Evolutionary conservation across 2,329 filamentous ascomycete species (phyloP), one percentile per base, ranked within the genome.

Genomic region (Paradendryphiella salina): DNA sequence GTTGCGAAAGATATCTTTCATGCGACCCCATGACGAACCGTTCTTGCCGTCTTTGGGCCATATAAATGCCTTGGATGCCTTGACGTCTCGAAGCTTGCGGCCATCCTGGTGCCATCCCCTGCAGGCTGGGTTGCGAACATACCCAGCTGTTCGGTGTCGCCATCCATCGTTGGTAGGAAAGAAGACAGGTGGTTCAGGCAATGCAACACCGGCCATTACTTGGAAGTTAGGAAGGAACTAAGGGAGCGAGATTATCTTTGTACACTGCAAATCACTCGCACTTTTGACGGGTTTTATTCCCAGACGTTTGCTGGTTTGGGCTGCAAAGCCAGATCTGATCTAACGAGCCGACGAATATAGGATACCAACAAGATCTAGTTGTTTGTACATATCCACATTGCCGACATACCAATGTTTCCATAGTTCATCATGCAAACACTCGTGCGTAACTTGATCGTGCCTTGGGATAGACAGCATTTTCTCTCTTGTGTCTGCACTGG

Each of bases 21-120:
- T 55, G 13, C 77, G 66, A 8, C 76, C 75, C 52, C 65, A 62
- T 2, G 56, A 64, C 0, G 69, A 69, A 1, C 63, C 60, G 14
- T 72, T 67, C 33, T 70, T 73, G 23, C 75, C 75, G 52, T 79
- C 77, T 38, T 72, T 71, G 0, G 77, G 77, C 65, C 77, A 77
- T 11, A 77, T 69, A 50, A 71, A 76, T 62, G 74, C 73, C 39
- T 76, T 72, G 17, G 55, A 54, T n/a, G 70, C 63, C 46, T 71
- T 73, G 10, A 71, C 59, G 2, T 51, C 39, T 7, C 47, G 56
- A 10, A 54, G 54, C 17, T 41, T 60, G 6, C 60, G 46, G 3
- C 60, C 61, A 6, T 64, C 54, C 45, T 71, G 65, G 29, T 60
- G 49, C 67, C 70, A 72, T 36, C 58, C 64, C 28, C 41, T 50